A percentile compares a stretch with the other conserved stretches of the same genome.
These are phyloP conservation scores for Barbarea vulgaris DNA, from an alignment of 345 rosid genomes.

Conservation along the genomic window DNA sequence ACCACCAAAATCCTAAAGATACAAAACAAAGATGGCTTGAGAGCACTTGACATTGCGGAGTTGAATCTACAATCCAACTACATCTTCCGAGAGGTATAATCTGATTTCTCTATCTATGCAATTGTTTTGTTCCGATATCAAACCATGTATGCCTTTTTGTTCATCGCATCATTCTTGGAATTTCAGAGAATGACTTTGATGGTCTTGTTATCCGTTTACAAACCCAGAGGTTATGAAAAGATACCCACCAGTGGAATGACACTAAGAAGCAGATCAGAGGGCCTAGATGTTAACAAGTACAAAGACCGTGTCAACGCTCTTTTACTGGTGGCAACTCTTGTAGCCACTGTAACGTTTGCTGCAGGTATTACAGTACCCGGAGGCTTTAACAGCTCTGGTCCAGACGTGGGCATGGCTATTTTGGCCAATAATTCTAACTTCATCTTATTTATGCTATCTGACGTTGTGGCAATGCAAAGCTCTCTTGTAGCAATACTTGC, in stretches of 20 bases:
- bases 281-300: not conserved
- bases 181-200: not conserved
- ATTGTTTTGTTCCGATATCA: not conserved
- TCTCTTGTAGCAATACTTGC: not conserved
- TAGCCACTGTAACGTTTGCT: constrained; percentile 13
- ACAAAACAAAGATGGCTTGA: not conserved
- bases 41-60: not conserved
- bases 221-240: not conserved
- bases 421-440: not conserved
- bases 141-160: not conserved
- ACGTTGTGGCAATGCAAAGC: not conserved
- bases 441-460: not conserved
- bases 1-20: not conserved
- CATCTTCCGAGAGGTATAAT: not conserved
- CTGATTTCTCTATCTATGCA: not conserved
- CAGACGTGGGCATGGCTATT: not conserved
- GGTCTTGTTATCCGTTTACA: not conserved
- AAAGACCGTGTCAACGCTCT: not conserved
- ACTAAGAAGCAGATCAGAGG: constrained; percentile 1
- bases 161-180: not conserved
- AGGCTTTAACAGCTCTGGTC: not conserved
- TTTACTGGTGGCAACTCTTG: constrained; percentile 10
- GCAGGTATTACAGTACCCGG: constrained; percentile 13
- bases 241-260: not conserved
- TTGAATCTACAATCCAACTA: not conserved